These are phyloP conservation scores for Dittrichia graveolens DNA, from an alignment of 129 eudicot species.

Conservation along the genomic window DNA sequence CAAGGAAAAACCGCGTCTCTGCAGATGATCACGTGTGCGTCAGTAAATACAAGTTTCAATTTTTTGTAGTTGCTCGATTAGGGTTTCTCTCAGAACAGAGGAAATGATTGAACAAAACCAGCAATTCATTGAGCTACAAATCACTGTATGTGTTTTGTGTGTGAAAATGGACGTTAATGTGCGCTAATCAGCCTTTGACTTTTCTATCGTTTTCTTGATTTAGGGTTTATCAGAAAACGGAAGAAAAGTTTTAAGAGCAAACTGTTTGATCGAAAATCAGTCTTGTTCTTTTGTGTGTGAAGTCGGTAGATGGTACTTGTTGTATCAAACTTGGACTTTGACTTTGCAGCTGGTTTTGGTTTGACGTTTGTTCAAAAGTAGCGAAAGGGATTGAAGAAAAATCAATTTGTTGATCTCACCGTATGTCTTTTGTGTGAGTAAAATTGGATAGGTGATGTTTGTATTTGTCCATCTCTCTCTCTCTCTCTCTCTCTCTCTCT, in stretches of 20 bases:
- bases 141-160: not conserved
- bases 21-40: not conserved
- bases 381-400: too few relatives aligned
- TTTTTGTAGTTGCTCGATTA: not conserved
- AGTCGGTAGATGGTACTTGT: too few relatives aligned
- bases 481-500: too few relatives aligned
- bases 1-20: not conserved
- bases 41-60: not conserved
- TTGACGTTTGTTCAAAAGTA: too few relatives aligned
- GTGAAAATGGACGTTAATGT: not conserved
- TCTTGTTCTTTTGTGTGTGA: too few relatives aligned
- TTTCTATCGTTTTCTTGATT: not conserved
- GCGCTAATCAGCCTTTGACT: not conserved
- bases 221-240: not conserved
- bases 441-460: not conserved
- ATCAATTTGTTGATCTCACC: too few relatives aligned
- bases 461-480: too few relatives aligned
- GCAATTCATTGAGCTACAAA: not conserved
- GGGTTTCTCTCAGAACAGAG: not conserved
- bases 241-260: too few relatives aligned
- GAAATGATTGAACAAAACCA: not conserved
- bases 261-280: too few relatives aligned
- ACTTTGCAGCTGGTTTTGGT: too few relatives aligned
- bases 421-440: too few relatives aligned
- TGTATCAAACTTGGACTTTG: too few relatives aligned